These are phyloP conservation scores for Danielozyma ontarioensis DNA, from an alignment of 805 yeast species.

Conservation along the genomic window DNA sequence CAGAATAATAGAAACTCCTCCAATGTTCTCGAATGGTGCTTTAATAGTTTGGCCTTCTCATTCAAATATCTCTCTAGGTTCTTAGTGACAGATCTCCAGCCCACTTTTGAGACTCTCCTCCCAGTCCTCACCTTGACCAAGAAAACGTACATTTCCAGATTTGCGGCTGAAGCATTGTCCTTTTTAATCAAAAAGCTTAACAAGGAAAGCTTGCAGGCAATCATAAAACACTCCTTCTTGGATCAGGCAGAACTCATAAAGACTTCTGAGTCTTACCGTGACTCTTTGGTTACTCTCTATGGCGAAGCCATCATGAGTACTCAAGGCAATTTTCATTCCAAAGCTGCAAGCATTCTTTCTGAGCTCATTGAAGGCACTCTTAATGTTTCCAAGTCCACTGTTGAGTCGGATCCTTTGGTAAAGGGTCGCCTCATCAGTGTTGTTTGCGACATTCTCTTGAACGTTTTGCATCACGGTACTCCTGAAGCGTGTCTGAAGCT, in stretches of 20 bases:
- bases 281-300: slow-evolving; percentile 55
- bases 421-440: slow-evolving; percentile 33
- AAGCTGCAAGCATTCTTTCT: slow-evolving; percentile 47
- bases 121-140: slow-evolving; percentile 57
- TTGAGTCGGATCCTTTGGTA: slow-evolving; percentile 2
- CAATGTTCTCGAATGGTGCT: slow-evolving; percentile 72
- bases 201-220: slow-evolving; percentile 37
- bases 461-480: slow-evolving; percentile 49
- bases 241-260: slow-evolving; percentile 25
- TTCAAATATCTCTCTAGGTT: slow-evolving; percentile 79
- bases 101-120: slow-evolving; percentile 61
- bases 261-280: slow-evolving; percentile 45
- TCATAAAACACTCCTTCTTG: slow-evolving; percentile 41
- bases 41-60: slow-evolving; percentile 78
- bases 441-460: slow-evolving; percentile 55
- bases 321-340: slow-evolving; percentile 70
- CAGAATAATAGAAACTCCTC: slow-evolving; percentile 53
- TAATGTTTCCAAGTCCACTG: slow-evolving; percentile 4
- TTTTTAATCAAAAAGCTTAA: slow-evolving; percentile 71
- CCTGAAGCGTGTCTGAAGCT: slow-evolving; percentile 42
- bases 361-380: slow-evolving; percentile 34
- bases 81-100: slow-evolving; percentile 55
- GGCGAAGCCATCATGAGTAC: slow-evolving; percentile 75
- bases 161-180: slow-evolving; percentile 87
- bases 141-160: slow-evolving; percentile 66